Percentiles rank a stretch among this genome's conserved stretches.
These are phyloP conservation scores for Aspergillus udagawae DNA, from an alignment of 2,329 filamentous ascomycete species.

Conservation along the genomic window DNA sequence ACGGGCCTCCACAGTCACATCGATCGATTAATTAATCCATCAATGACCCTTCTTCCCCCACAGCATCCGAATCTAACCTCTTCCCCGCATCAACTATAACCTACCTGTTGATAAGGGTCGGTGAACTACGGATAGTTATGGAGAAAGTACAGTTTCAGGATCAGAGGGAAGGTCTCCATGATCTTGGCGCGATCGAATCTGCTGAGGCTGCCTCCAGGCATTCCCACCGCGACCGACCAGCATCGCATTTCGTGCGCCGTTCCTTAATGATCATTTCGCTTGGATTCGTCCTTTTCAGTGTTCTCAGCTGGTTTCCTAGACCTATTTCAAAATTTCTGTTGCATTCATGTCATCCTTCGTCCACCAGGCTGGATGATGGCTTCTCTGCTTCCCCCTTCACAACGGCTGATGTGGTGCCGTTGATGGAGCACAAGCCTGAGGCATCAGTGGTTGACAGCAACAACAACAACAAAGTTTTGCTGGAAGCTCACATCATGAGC, in stretches of 20 bases:
- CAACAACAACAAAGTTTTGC: conserved; percentile 59
- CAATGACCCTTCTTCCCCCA: neutral
- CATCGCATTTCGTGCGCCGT: neutral
- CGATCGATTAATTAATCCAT: neutral
- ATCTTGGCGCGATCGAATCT: conserved; percentile 4
- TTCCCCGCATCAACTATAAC: neutral
- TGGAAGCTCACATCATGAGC: conserved; percentile 95
- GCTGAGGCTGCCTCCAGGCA: conserved; percentile 4
- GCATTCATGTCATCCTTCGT: conserved; percentile 5
- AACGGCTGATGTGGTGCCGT: neutral
- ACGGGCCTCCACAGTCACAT: neutral
- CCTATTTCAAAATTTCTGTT: conserved; percentile 3
- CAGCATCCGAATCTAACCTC: neutral
- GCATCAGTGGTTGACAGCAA: neutral
- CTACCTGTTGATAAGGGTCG: neutral
- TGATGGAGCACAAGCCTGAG: conserved; percentile 1
- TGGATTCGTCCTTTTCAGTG: conserved; percentile 7
- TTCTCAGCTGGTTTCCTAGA: conserved; percentile 8
- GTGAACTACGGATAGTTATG: conserved; percentile 3
- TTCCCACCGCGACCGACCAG: conserved; percentile 1
- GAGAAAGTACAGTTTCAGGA: conserved; percentile 7
- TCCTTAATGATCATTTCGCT: conserved; percentile 6
- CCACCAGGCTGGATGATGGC: neutral
- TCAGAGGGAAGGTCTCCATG: neutral
- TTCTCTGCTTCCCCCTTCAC: neutral